Base-by-base conservation (phyloP, 495 filamentous ascomycete species). In the Aspergillus panamensis region DNA sequence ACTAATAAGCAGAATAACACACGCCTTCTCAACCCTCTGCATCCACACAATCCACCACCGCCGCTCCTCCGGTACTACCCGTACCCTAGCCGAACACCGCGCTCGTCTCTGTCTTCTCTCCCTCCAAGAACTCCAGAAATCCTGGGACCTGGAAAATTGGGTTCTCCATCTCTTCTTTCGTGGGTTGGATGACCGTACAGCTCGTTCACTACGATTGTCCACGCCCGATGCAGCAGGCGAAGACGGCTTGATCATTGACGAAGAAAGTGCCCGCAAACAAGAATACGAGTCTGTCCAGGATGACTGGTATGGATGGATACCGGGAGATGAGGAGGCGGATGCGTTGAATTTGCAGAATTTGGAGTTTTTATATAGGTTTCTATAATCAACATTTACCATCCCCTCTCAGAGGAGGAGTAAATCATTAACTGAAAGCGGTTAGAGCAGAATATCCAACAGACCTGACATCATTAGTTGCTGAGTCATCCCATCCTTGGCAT, bases 61-160 rank as follows among this genome's bases (percentile, higher is more conserved):
- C 12, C 70, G 76, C 21, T 66, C 67, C 0, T 61, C 65, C 8
- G 67, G 68, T 8, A 75, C 75, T 16, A 66, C 71, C 1, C 68
- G 73, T 0, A 77, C 75, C 35, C 62, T 80, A 1, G 75, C 77
- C 21, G 76, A 80, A 48, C 74, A 79, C 60, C 69, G 77, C 31
- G 77, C 77, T 3, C 70, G 77, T 13, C 53, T 79, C 3, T 80
- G 77, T 52, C 65, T 80, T 0, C 62, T 80, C 2, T 73, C 76
- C 0, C 48, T 80, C 8, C 72, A 77, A 43, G 77, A 80, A 43
- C 58, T 80, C 29, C 77, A 80, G 49, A 77, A 75, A 48, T 72
- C 72, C 0, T 80, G 76, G 76, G 75, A 78, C 33, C 54, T 80
- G 47, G 75, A 77, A 42, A 79, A 77, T 30, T 76, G 74, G 71